Base-by-base conservation (phyloP, 2,329 filamentous ascomycete genomes). In the Aspergillus chevalieri region DNA sequence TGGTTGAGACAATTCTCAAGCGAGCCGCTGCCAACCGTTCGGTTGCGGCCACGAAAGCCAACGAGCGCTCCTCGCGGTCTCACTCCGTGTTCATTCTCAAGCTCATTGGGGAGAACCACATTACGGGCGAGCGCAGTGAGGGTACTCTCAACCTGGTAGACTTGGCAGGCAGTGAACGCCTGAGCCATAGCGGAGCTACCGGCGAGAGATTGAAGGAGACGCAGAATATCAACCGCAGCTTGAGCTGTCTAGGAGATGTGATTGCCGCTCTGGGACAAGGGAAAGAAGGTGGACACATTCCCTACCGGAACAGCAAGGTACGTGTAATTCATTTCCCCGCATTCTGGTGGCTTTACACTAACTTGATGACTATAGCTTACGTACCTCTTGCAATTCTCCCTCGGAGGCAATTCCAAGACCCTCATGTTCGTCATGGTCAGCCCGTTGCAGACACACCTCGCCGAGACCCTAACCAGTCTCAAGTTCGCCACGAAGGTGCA, bases 361-460 rank as follows among this genome's bases (percentile, higher is more conserved):
- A 56, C 63, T 62, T 59, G 10, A 12, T 12, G 26, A 59, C 50
- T 22, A 21, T 49, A 86, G 80, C 79, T 98, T 57, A 98, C 93
- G 7, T 95, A 96, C 65, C 79, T 98, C 43, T 79, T 98, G 34
- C 89, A 97, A 80, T 94, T 93, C 65, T 95, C 89, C 3, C 77
- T 98, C 6, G 92, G 93, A 3, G 93, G 93, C 14, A 96, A 95
- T 69, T 93, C 87, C 59, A 95, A 96, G 74, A 98, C 93, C 0
- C 84, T 98, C 61, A 98, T 98, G 93, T 95, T 98, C 68, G 89
- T 97, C 67, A 97, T 97, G 91, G 87, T 95, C 49, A 93, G 87
- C 59, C 93, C 93, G 30, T 75, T 97, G 51, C 88, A 94, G 73
- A 87, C 84, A 5, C 93, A 97, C 73, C 76, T 96, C 56, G 87